A percentile compares a stretch with the other conserved stretches of the same genome.
Conservation (phyloP, 108 stramenopile genomes). For the Epipyxis sp. region DNA sequence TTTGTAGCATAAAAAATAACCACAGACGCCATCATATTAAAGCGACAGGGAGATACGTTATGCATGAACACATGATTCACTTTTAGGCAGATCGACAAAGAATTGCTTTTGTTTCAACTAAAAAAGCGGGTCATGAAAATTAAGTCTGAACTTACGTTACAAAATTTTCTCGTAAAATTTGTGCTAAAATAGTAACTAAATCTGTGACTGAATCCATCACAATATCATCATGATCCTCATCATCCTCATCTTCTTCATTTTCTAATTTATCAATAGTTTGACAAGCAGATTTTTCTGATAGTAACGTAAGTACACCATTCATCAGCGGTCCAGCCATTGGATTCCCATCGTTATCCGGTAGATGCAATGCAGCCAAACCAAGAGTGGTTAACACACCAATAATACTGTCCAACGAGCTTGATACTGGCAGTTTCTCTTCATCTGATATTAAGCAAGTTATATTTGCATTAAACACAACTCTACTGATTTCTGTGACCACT, state of each 20-base stretch:
- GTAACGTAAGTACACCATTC: too few species aligned
- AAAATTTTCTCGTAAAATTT: conserved; percentile 36
- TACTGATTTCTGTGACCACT: not conserved
- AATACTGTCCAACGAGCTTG: conserved; percentile 75
- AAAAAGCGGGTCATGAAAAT: too few species aligned
- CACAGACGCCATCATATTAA: too few species aligned
- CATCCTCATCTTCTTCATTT: conserved; percentile 63
- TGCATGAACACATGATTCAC: too few species aligned
- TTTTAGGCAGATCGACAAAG: too few species aligned
- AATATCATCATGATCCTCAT: conserved; percentile 79
- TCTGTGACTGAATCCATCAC: conserved; percentile 78
- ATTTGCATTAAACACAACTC: not conserved
- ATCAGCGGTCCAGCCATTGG: too few species aligned
- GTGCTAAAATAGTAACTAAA: conserved; percentile 39
- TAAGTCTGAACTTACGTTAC: too few species aligned
- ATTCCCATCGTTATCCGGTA: not conserved
- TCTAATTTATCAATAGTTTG: not conserved
- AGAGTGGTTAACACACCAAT: conserved; percentile 36
- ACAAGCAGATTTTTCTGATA: not conserved
- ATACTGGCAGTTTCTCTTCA: conserved; percentile 74
- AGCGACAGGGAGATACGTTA: not conserved
- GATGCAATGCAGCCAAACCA: conserved; percentile 38
- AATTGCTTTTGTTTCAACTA: too few species aligned
- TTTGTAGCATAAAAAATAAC: too few species aligned
- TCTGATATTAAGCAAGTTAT: conserved; percentile 34